Conservation (phyloP, 2,329 filamentous ascomycete genomes). For the Ceratocystis huliohia region DNA sequence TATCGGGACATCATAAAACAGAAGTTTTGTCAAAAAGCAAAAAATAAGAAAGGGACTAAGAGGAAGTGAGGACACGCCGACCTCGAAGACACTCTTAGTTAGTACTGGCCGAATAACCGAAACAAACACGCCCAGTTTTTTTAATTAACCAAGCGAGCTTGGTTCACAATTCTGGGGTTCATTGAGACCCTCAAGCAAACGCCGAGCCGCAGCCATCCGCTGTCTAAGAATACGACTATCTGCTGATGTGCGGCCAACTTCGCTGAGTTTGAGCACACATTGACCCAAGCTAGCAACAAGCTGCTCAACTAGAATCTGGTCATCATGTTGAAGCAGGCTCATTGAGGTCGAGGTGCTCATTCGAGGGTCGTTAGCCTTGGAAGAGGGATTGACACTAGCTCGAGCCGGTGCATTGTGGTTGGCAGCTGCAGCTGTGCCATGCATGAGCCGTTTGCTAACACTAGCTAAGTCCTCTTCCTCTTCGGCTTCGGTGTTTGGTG, state of each 20-base stretch:
- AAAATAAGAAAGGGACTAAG: constrained; percentile 8
- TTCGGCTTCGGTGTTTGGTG: constrained; percentile 38
- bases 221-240: constrained; percentile 54
- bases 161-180: constrained; percentile 24
- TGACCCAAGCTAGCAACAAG: constrained; percentile 47
- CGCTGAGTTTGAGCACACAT: constrained; percentile 46
- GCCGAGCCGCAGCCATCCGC: constrained; percentile 60
- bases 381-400: constrained; percentile 31
- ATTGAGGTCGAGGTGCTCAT: constrained; percentile 29
- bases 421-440: constrained; percentile 6
- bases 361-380: constrained; percentile 29
- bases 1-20: constrained; percentile 16
- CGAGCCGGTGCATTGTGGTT: neutral
- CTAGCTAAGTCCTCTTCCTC: constrained; percentile 33
- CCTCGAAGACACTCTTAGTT: neutral
- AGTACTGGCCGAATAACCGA: neutral
- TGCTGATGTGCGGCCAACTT: constrained; percentile 41
- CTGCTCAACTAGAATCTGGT: constrained; percentile 47
- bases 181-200: constrained; percentile 58
- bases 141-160: constrained; percentile 1
- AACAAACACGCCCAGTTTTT: neutral
- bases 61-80: neutral
- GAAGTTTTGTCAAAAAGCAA: constrained; percentile 15
- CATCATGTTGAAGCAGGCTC: constrained; percentile 39
- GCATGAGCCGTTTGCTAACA: constrained; percentile 13